These are phyloP conservation scores for Lachnellula cervina DNA, from an alignment of 2,329 filamentous ascomycete genomes.

Conservation along the genomic window DNA sequence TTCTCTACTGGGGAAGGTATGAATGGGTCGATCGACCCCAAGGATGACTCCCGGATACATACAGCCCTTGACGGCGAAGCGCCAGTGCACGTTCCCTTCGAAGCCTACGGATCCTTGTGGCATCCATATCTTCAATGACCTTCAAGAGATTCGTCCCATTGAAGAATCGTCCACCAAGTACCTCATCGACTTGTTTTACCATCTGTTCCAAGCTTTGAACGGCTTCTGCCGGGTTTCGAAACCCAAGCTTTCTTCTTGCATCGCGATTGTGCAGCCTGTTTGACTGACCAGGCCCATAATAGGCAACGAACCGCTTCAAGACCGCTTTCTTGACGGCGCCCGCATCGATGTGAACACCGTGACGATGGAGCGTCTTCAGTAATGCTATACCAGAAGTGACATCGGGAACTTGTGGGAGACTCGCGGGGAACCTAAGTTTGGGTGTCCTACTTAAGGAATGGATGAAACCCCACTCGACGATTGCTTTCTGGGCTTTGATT, in stretches of 20 bases:
- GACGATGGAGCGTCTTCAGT: slow-evolving; percentile 19
- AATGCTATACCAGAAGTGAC: slow-evolving; percentile 26
- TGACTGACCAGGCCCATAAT: slow-evolving; percentile 25
- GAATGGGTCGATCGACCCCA: too few relatives aligned
- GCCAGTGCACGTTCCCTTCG: too few relatives aligned
- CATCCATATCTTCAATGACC: not conserved
- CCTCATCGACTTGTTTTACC: not conserved
- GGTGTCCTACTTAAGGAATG: not conserved
- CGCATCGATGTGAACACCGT: slow-evolving; percentile 15
- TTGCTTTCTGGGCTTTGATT: slow-evolving; percentile 38
- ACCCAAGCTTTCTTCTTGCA: slow-evolving; percentile 10
- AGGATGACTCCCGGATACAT: too few relatives aligned
- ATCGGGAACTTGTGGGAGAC: not conserved
- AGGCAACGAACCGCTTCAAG: slow-evolving; percentile 23
- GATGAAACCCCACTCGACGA: slow-evolving; percentile 47
- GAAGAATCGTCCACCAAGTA: not conserved
- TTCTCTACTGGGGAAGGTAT: too few relatives aligned
- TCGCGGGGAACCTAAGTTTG: not conserved
- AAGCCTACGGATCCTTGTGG: too few relatives aligned
- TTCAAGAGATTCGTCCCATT: not conserved
- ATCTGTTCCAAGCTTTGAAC: not conserved
- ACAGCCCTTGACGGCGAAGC: too few relatives aligned
- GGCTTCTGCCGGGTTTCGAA: not conserved
- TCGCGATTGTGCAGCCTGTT: slow-evolving; percentile 15
- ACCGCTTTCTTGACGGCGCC: slow-evolving; percentile 18